Percentiles rank a stretch among this genome's conserved stretches.
These are phyloP conservation scores for Nidula microcarpa DNA, from an alignment of 768 basidiomycete genomes.

Conservation along the genomic window DNA sequence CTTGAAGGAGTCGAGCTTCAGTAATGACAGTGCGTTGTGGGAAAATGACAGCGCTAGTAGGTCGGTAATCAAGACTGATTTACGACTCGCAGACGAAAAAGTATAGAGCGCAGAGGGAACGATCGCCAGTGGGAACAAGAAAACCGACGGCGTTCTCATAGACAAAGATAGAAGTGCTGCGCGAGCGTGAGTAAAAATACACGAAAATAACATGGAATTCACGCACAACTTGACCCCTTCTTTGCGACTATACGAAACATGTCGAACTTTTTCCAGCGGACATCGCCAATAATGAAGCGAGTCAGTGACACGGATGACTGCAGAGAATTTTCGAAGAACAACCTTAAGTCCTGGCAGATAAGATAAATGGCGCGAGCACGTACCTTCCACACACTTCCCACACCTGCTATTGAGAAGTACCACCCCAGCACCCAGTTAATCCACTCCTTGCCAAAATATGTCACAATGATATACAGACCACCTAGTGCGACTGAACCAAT, in stretches of 20 bases:
- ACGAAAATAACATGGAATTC: background rate
- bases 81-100: slow-evolving; percentile 36
- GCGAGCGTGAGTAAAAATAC: slow-evolving; percentile 1
- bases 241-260: slow-evolving; percentile 38
- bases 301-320: slow-evolving; percentile 52
- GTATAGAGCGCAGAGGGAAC: slow-evolving; percentile 67
- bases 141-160: slow-evolving; percentile 53
- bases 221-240: slow-evolving; percentile 44
- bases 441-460: slow-evolving; percentile 76
- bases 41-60: slow-evolving; percentile 75
- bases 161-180: slow-evolving; percentile 37
- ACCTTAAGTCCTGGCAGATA: slow-evolving; percentile 2
- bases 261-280: slow-evolving; percentile 58
- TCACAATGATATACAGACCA: slow-evolving; percentile 67
- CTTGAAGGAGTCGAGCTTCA: slow-evolving; percentile 86
- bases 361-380: slow-evolving; percentile 16
- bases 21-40: slow-evolving; percentile 71
- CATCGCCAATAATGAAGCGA: slow-evolving; percentile 43
- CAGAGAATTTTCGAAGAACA: slow-evolving; percentile 6
- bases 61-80: slow-evolving; percentile 75
- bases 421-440: slow-evolving; percentile 77
- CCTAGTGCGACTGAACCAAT: slow-evolving; percentile 69
- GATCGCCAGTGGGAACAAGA: slow-evolving; percentile 55
- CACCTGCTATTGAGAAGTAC: slow-evolving; percentile 68
- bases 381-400: slow-evolving; percentile 71